Evolutionary conservation across 1,284 basidiomycete genomes (phyloP).

Genomic region (Mycena citricolor): DNA sequence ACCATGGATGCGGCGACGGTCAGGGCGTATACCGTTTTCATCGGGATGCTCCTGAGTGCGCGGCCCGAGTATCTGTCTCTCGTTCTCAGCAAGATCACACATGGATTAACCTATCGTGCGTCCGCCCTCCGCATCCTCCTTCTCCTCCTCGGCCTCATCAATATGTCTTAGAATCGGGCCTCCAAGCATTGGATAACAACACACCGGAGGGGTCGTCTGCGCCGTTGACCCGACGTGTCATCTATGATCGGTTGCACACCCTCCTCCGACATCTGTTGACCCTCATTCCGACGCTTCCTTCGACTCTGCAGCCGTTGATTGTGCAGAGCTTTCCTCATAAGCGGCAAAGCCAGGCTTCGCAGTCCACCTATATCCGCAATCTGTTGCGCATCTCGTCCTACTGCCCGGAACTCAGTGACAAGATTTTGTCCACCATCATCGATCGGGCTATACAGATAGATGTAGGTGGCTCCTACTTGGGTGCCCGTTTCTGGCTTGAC

Average conservation of each 20-base stretch:
- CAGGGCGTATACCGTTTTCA: constrained; percentile 83
- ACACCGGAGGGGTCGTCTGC: constrained; percentile 62
- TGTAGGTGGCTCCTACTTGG: constrained; percentile 54
- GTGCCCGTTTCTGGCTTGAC: constrained; percentile 34
- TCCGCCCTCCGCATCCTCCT: constrained; percentile 24
- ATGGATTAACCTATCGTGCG: constrained; percentile 89
- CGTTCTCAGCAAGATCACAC: constrained; percentile 79
- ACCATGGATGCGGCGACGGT: constrained; percentile 83
- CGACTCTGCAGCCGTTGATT: constrained; percentile 83
- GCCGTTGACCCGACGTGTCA: constrained; percentile 76
- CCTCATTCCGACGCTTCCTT: constrained; percentile 87
- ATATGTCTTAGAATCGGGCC: constrained; percentile 74
- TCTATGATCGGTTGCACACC: constrained; percentile 87
- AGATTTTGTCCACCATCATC: constrained; percentile 82
- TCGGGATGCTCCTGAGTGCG: constrained; percentile 92
- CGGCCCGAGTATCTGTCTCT: constrained; percentile 88
- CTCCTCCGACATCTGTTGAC: constrained; percentile 84
- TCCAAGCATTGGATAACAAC: constrained; percentile 57
- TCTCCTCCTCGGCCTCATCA: too few relatives aligned
- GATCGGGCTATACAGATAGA: constrained; percentile 95
- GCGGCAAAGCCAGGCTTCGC: constrained; percentile 77
- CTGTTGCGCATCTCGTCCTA: constrained; percentile 84
- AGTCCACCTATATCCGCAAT: constrained; percentile 93
- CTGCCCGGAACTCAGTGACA: constrained; percentile 86
- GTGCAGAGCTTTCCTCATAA: constrained; percentile 91